Base-by-base conservation (phyloP, 305 asterid species). In the Caryopteris hybrid region DNA sequence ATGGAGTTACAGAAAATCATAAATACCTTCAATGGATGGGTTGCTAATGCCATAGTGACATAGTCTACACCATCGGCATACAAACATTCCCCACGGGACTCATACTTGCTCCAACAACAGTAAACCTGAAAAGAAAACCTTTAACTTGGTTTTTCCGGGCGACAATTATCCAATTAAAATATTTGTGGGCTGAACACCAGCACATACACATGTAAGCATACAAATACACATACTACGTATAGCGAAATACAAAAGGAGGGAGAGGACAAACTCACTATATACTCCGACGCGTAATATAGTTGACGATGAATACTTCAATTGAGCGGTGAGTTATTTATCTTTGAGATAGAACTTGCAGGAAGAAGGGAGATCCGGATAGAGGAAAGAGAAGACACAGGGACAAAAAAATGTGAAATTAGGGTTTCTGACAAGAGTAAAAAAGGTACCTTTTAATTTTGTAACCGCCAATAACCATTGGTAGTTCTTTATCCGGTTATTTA, bases 21-120 rank as follows among this genome's bases (percentile, higher is more conserved):
- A 41, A 57, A 62, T 66, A 83, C 88, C 88, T 75, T 77, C 61
- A 75, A 56, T 2, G 71, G 77, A 41, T 75, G 80, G 59, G 70
- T 74, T 42, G 74, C 61, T 55, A 73, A 76, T 38, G 88, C 85
- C 88, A 83, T 83, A 64, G 62, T 38, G 88, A 83, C 88, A 83
- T 83, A 67, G 58, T 66, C 80, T 77, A 69, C 64, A 46, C 69
- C 73, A 29, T 21, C 64, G 46, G 68, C 46, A 59, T 29, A 72
- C 74, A 45, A 66, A 64, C 76, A 77, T 68, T 68, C 71, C 57
- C 63, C 59, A 43, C 59, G 36, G 38, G 56, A 59, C 34, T 63
- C 79, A 57, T 48, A 51, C 36, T 66, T 21, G 46, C 74, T 47
- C 52, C 38, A 12, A 16, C 34, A 57, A 47, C 58, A 12, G 43